Base-by-base conservation (phyloP, 805 yeast genomes). In the Kodamaea kakaduensis region DNA sequence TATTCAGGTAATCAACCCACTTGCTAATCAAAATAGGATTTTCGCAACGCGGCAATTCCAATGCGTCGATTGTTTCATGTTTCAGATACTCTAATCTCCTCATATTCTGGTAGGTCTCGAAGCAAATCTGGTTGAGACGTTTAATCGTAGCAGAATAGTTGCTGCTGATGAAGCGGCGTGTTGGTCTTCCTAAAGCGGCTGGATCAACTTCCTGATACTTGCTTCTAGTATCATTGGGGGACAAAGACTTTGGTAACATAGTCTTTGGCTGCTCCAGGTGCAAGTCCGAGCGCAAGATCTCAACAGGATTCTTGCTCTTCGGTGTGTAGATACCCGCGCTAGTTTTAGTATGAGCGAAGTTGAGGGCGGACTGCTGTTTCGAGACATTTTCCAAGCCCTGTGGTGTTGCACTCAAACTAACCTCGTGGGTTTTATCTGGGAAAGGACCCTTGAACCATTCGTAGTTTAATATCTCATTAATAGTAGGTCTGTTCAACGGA, bases 1-100 rank as follows among this genome's bases (percentile, higher is more conserved):
- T 87, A 63, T 89, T 88, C 17, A 96, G 84, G 57, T 90, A 93
- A 57, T 93, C 99, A 18, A 94, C 97, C 99, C 99, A 93, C 56
- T 90, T 89, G 42, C 94, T 84, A 27, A 90, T 78, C 41, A 85
- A 75, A 13, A 78, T 74, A 9, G 89, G 94, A 43, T 75, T 73
- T 45, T 70, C 73, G 39, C 69, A 64, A 6, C 59, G 51, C 24
- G 71, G 72, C 31, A 64, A 58, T 42, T 64, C 69, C 25, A 52
- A 44, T 18, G 61, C 48, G 31, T 58, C 65, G 41, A 57, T 46
- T 34, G 50, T 47, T 15, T 59, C 64, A 38, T 61, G 46, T 29
- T 58, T 56, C 29, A 63, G 55, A 31, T 57, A 56, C 30, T 70
- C 71, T 35, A 71, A 54, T 44, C 70, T 60, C 48, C 69, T 59